These are phyloP conservation scores for Coemansia reversa DNA, from an alignment of 192 early-diverging fungal species.

Conservation along the genomic window DNA sequence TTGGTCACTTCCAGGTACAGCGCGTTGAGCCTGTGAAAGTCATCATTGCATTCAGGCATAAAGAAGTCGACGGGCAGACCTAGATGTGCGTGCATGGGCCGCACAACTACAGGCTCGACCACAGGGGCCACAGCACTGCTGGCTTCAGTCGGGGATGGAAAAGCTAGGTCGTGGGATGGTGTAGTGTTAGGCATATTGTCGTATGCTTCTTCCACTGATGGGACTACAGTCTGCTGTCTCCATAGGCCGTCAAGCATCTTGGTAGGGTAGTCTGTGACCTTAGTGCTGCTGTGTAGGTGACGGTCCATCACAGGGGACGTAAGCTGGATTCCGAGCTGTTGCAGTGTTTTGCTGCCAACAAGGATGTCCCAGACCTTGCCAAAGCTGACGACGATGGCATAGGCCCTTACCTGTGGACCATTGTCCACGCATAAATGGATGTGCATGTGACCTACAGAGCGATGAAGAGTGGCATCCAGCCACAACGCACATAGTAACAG, in stretches of 20 bases:
- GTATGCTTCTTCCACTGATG: too few species aligned
- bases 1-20: slow-evolving; percentile 1
- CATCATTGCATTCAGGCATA: not conserved
- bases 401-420: not conserved
- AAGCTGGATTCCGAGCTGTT: not conserved
- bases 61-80: slow-evolving; percentile 12
- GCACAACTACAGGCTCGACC: too few species aligned
- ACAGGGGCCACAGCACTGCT: too few species aligned
- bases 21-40: slow-evolving; percentile 3
- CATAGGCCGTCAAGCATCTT: too few species aligned
- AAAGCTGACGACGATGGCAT: not conserved
- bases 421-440: not conserved
- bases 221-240: too few species aligned
- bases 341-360: not conserved
- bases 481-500: not conserved
- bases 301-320: too few species aligned
- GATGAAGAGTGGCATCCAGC: not conserved
- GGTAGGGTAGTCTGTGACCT: too few species aligned
- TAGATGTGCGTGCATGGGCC: slow-evolving; percentile 1
- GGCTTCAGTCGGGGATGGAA: too few species aligned
- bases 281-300: too few species aligned
- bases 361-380: not conserved
- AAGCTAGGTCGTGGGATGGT: too few species aligned
- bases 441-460: not conserved
- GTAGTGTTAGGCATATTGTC: too few species aligned